Percentiles rank a stretch among this genome's conserved stretches.
These are phyloP conservation scores for Lipomyces sp. DNA, from an alignment of 805 yeast genomes.

Conservation along the genomic window DNA sequence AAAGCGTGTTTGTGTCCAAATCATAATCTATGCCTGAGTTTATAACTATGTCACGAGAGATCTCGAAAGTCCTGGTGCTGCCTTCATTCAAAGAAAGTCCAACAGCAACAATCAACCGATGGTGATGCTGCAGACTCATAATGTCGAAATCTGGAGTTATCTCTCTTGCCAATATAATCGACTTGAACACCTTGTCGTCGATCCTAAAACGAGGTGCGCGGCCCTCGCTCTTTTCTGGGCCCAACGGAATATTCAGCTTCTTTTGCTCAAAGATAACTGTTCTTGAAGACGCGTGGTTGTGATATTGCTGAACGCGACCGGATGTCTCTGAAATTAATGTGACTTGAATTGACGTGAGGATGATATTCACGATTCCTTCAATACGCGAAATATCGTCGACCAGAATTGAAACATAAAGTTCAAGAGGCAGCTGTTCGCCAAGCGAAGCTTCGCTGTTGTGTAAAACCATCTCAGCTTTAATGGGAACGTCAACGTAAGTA, in stretches of 20 bases:
- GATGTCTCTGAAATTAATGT: background rate
- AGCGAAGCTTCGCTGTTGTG: constrained; percentile 8
- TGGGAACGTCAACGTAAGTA: constrained; percentile 20
- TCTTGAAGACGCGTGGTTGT: background rate
- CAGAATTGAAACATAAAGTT: constrained; percentile 5
- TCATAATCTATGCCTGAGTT: constrained; percentile 20
- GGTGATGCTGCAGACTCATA: constrained; percentile 14
- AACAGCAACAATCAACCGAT: constrained; percentile 6
- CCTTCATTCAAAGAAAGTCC: constrained; percentile 23
- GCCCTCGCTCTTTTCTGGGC: background rate
- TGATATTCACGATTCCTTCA: constrained; percentile 17
- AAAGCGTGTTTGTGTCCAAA: background rate
- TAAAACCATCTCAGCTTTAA: constrained; percentile 1
- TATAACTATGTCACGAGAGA: constrained; percentile 5
- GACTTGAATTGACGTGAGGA: constrained; percentile 12
- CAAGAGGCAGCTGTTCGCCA: constrained; percentile 9
- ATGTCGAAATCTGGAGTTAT: constrained; percentile 19
- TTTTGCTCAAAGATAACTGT: background rate
- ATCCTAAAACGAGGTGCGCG: constrained; percentile 18
- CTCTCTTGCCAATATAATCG: background rate
- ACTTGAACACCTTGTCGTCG: constrained; percentile 13
- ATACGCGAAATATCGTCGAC: constrained; percentile 17
- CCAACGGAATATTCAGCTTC: constrained; percentile 11
- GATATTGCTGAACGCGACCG: constrained; percentile 2
- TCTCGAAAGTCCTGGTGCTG: constrained; percentile 12